Evolutionary conservation across 78 protist genomes (phyloP), one percentile per base, ranked within the genome.

Genomic region (Dictyostelium citrinum): DNA sequence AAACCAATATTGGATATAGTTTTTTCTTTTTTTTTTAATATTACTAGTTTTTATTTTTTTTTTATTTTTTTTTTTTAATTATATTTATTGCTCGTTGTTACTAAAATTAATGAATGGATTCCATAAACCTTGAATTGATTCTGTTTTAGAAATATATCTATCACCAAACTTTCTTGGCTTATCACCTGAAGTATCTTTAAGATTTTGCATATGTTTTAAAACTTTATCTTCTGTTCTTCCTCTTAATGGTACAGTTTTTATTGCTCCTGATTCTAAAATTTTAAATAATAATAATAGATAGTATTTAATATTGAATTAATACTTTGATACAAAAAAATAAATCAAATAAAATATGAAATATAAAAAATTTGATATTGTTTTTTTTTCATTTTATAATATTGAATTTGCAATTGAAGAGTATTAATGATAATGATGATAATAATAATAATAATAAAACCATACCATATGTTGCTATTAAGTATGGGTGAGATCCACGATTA

Each of bases 81-180:
- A 49, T 49, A 49, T 16, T 20, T 55, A 14, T 55, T 55, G 22
- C 20, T 20, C 64, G 20, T 9, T 29, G 43, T 77, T 58, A 64
- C 31, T 4, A 88, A 67, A 88, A 77, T 79, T 55, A 78, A 88
- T 80, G 61, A 88, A 88, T 61, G 93, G 93, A 78, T 88, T 43
- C 93, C 93, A 88, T 68, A 88, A 68, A 43, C 93, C 93, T 88
- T 88, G 93, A 78, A 88, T 88, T 16, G 81, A 43, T 61, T 72
- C 45, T 24, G 93, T 88, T 64, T 58, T 58, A 27, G 37, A 60
- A 49, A 88, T 78, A 78, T 88, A 88, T 55, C 93, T 78, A 49
- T 88, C 70, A 11, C 85, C 85, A 88, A 88, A 88, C 43, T 88
- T 88, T 49, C 43, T 88, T 78, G 93, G 93, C 35, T 78, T 88